Percentiles rank a stretch among this genome's conserved stretches.
These are phyloP conservation scores for Zopfia rhizophila DNA, from an alignment of 2,329 filamentous ascomycete genomes.

Conservation along the genomic window DNA sequence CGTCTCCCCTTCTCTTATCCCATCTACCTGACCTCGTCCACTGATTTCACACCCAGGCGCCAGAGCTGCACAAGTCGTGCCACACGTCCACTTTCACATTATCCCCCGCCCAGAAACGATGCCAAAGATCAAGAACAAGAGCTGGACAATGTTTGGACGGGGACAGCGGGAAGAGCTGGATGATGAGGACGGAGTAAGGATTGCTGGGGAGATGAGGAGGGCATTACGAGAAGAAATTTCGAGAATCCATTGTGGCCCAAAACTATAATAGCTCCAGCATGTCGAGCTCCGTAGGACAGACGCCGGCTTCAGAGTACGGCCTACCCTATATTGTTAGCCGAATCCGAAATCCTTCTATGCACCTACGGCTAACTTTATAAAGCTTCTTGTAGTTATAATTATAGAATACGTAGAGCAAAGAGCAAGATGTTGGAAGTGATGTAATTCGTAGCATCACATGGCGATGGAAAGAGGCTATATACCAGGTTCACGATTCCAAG, in stretches of 20 bases:
- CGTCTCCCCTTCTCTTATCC: background rate
- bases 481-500: no score
- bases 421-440: no score
- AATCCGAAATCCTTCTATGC: background rate
- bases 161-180: conserved; percentile 79
- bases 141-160: conserved; percentile 85
- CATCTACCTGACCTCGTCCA: conserved; percentile 1
- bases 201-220: conserved; percentile 64
- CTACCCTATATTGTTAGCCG: background rate
- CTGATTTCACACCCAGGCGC: conserved; percentile 63
- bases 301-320: background rate
- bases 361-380: background rate
- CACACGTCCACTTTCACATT: conserved; percentile 93
- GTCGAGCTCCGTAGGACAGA: no score
- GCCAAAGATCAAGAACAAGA: conserved; percentile 65
- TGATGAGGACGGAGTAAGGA: conserved; percentile 73
- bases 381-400: conserved; percentile 1
- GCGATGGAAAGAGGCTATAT: background rate
- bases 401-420: background rate
- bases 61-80: conserved; percentile 89
- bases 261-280: conserved; percentile 8
- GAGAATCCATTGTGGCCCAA: conserved; percentile 26
- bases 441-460: background rate
- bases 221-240: conserved; percentile 52
- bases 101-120: conserved; percentile 77